Evolutionary conservation across 78 protist species (phyloP).

Genomic region (Dictyostelium firmibasis): DNA sequence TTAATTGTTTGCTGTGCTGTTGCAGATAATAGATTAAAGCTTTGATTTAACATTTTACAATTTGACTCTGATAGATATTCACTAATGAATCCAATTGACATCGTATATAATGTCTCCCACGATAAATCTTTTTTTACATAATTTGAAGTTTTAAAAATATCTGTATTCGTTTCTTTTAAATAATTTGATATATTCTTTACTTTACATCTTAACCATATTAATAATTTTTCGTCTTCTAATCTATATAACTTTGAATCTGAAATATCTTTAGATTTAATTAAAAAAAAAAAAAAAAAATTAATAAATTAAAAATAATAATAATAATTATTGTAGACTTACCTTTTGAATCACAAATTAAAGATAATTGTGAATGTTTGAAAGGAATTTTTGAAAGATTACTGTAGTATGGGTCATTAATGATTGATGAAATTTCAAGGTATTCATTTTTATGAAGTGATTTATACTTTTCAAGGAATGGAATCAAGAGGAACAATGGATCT

Average conservation of each 20-base stretch:
- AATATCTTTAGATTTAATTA: neutral
- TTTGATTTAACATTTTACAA: neutral
- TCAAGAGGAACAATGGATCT: slow-evolving; percentile 47
- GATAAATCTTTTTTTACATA: neutral
- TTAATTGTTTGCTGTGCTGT: neutral
- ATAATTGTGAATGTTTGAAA: slow-evolving; percentile 9
- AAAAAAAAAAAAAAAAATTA: neutral
- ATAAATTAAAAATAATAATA: neutral
- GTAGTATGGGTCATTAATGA: neutral
- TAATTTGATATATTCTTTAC: neutral
- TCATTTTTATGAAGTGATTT: neutral
- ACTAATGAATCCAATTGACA: slow-evolving; percentile 52
- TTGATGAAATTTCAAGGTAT: slow-evolving; percentile 15
- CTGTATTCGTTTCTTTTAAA: slow-evolving; percentile 1
- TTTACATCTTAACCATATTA: slow-evolving; percentile 58
- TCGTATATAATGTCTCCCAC: neutral
- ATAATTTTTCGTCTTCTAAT: slow-evolving; percentile 10
- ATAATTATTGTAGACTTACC: neutral
- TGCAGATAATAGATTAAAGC: neutral
- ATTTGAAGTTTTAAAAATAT: slow-evolving; percentile 15
- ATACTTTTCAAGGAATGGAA: slow-evolving; percentile 35
- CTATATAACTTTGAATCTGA: neutral
- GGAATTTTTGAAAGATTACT: neutral
- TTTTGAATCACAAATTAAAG: slow-evolving; percentile 39
- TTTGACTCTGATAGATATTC: slow-evolving; percentile 20